phyloP scores from a whole-genome alignment of 768 basidiomycete genomes.

The Sporobolomyces phaffii region DNA sequence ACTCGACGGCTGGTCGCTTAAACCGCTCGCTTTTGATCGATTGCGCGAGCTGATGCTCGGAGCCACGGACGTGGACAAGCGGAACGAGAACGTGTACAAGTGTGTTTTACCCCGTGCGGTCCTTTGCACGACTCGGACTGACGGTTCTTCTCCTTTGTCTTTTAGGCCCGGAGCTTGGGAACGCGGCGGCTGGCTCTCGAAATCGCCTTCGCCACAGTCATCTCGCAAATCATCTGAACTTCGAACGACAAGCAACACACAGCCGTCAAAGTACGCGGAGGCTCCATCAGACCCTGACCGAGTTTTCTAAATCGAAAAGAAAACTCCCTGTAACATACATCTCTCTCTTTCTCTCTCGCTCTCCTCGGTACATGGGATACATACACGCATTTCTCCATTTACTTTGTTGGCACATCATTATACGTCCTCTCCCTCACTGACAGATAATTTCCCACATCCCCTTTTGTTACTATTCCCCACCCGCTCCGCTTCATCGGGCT shows the following conservation, averaged over 20 bases:
- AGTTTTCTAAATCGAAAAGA: neutral
- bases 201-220: neutral
- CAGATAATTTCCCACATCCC: too few relatives aligned
- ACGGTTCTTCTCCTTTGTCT: too few relatives aligned
- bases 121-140: too few relatives aligned
- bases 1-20: constrained; percentile 65
- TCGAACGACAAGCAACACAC: neutral
- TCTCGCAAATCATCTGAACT: constrained; percentile 8
- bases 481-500: too few relatives aligned
- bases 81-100: constrained; percentile 52
- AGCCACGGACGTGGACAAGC: constrained; percentile 54
- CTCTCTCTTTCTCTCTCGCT: neutral
- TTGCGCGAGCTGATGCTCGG: constrained; percentile 58
- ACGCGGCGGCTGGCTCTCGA: constrained; percentile 46
- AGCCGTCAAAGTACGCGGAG: neutral
- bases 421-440: neutral
- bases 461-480: too few relatives aligned
- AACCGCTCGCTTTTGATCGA: constrained; percentile 72
- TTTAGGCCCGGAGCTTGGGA: constrained; percentile 48
- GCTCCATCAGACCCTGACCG: neutral
- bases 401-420: constrained; percentile 1
- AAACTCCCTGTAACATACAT: neutral
- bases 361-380: neutral
- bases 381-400: constrained; percentile 4
- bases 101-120: neutral